Evolutionary conservation across 352 stramenopile genomes (phyloP), one percentile per base, ranked within the genome.

Genomic region (Globisporangium echinulatum): DNA sequence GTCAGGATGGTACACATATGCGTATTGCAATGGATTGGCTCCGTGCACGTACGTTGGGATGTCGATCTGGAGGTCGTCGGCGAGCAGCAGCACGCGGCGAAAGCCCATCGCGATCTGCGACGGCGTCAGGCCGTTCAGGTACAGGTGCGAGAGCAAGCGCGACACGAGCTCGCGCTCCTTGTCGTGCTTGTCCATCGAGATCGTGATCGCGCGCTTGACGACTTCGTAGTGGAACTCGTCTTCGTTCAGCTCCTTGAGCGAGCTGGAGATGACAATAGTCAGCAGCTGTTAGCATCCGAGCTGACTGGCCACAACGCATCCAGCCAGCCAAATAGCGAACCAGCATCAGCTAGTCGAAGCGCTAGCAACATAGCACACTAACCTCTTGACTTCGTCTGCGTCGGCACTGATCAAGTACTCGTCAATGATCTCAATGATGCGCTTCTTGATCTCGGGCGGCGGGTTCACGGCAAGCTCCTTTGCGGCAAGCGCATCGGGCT

Each of bases 31-130:
- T 33, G 25, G 25, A 33, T 33, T 33, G 25, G 25, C 25, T 33
- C 25, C 25, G 25, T 33, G 25, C 25, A 67, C 72, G 36, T 50
- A 85, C 70, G 77, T 97, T 68, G 64, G 97, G 84, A 87, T 97
- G 63, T 99, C 97, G 54, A 99, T 96, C 61, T 91, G 79, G 59
- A 99, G 82, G 67, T 99, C 97, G 42, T 98, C 93, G 7, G 98
- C 83, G 8, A 94, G 80, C 61, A 99, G 83, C 51, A 99, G 82
- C 38, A 99, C 82, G 33, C 96, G 83, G 61, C 98, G 92, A 68
- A 99, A 99, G 36, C 97, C 97, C 71, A 90, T 90, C 37, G 82
- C 68, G 52, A 96, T 82, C 64, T 94, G 75, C 37, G 77, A 75
- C 3, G 81, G 79, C 39, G 82, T 91, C 7, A 96, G 63, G 5